Evolutionary conservation across 2,329 filamentous ascomycete species (phyloP).

Genomic region (Xylariaceae sp.): DNA sequence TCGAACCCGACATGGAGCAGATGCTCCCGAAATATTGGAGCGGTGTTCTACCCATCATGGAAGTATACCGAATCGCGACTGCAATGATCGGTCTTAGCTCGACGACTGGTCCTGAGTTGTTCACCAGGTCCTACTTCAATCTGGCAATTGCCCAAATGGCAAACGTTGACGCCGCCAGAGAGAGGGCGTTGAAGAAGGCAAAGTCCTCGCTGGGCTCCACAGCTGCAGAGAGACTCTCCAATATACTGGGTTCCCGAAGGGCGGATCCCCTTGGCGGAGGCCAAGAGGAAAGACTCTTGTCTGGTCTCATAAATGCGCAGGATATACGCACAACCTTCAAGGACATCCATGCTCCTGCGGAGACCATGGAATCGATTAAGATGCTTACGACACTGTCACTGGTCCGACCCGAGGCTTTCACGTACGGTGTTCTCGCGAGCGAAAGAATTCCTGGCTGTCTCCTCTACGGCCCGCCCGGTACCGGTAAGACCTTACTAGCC

Average conservation of each 20-base stretch:
- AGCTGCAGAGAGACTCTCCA: constrained; percentile 3
- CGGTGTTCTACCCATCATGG: constrained; percentile 23
- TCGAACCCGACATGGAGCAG: not conserved
- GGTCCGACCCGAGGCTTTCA: constrained; percentile 86
- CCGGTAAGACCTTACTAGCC: constrained; percentile 65
- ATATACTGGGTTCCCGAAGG: constrained; percentile 25
- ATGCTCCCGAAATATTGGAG: constrained; percentile 11
- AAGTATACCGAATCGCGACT: constrained; percentile 29
- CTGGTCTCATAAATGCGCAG: constrained; percentile 73
- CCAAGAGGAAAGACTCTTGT: constrained; percentile 77
- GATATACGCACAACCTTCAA: constrained; percentile 82
- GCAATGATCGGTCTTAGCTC: constrained; percentile 26
- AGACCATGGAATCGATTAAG: constrained; percentile 82
- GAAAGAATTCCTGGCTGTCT: constrained; percentile 88
- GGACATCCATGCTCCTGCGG: constrained; percentile 75
- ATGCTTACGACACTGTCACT: constrained; percentile 84
- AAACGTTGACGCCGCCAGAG: constrained; percentile 24
- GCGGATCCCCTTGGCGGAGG: constrained; percentile 51
- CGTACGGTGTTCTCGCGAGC: constrained; percentile 84
- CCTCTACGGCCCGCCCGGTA: constrained; percentile 82
- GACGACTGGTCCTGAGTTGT: constrained; percentile 14
- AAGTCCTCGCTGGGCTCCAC: not conserved
- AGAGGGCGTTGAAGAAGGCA: constrained; percentile 5
- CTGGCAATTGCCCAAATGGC: constrained; percentile 16
- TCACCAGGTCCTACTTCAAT: constrained; percentile 18